phyloP scores from a whole-genome alignment of 2,329 filamentous ascomycete species.

The Aspergillus pseudoviridinutans region DNA sequence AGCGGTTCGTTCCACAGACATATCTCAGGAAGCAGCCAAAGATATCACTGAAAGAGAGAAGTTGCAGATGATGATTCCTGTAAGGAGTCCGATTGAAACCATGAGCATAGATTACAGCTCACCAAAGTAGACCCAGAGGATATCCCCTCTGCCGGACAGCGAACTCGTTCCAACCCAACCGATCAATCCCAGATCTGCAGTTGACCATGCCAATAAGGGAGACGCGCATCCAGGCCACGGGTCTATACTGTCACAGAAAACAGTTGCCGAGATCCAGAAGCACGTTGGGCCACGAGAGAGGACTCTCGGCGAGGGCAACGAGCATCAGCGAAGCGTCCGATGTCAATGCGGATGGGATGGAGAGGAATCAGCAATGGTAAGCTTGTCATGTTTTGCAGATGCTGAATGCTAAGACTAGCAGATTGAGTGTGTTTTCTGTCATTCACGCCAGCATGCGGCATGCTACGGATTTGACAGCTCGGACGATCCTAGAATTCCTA shows the following conservation, averaged over 20 bases:
- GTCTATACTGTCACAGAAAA: slow-evolving; percentile 16
- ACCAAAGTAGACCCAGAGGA: slow-evolving; percentile 15
- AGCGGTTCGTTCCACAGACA: neutral
- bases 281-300: slow-evolving; percentile 1
- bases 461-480: slow-evolving; percentile 44
- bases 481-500: slow-evolving; percentile 38
- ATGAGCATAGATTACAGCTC: neutral
- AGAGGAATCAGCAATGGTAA: slow-evolving; percentile 42
- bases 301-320: neutral
- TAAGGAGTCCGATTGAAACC: slow-evolving; percentile 3
- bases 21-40: slow-evolving; percentile 18
- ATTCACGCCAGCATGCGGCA: slow-evolving; percentile 43
- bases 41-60: slow-evolving; percentile 24
- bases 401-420: slow-evolving; percentile 19
- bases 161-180: slow-evolving; percentile 29
- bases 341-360: slow-evolving; percentile 42
- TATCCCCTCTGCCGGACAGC: slow-evolving; percentile 18
- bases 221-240: slow-evolving; percentile 1
- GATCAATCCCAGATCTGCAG: slow-evolving; percentile 3
- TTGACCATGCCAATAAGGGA: slow-evolving; percentile 8
- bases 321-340: slow-evolving; percentile 13
- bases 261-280: slow-evolving; percentile 14
- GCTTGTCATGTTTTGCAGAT: slow-evolving; percentile 5
- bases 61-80: slow-evolving; percentile 30
- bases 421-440: slow-evolving; percentile 45